Conservation (phyloP, 225 moss, liverwort and hornwort genomes). For the Physcomitrellopsis africana region DNA sequence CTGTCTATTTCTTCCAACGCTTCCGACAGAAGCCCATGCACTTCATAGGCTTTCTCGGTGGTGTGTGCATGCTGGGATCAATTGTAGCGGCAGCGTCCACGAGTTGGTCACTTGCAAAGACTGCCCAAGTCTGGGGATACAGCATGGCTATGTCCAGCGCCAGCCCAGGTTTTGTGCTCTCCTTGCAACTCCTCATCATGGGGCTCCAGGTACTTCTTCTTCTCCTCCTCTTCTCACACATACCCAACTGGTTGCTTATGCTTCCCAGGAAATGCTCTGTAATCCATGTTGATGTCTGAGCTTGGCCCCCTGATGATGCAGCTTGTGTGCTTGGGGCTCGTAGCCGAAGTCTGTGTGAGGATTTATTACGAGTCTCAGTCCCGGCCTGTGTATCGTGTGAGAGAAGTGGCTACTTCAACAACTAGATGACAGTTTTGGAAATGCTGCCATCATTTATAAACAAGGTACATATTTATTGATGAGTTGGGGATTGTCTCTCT, state of each 20-base stretch:
- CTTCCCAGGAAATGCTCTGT: too few relatives aligned
- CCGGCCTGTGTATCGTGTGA: slow-evolving; percentile 49
- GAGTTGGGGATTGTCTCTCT: not conserved
- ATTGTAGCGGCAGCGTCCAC: slow-evolving; percentile 27
- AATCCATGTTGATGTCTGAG: not conserved
- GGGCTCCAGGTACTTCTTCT: slow-evolving; percentile 49
- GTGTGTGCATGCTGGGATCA: slow-evolving; percentile 52
- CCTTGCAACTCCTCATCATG: slow-evolving; percentile 54
- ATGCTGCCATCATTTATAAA: not conserved
- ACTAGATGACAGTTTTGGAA: slow-evolving; percentile 20
- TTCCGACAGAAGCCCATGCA: slow-evolving; percentile 66
- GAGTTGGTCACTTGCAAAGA: slow-evolving; percentile 40
- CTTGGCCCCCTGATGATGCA: slow-evolving; percentile 34
- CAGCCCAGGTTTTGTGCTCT: slow-evolving; percentile 46
- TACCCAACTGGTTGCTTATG: too few relatives aligned
- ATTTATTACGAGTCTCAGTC: slow-evolving; percentile 47
- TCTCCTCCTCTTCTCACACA: not conserved
- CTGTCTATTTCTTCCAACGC: slow-evolving; percentile 44
- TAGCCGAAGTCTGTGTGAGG: slow-evolving; percentile 59
- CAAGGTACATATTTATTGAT: not conserved
- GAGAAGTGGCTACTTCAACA: slow-evolving; percentile 53
- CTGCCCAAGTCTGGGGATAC: slow-evolving; percentile 52
- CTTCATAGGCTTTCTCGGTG: slow-evolving; percentile 54
- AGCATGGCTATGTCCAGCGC: slow-evolving; percentile 48
- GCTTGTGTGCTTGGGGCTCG: slow-evolving; percentile 57